Evolutionary conservation across 2,329 filamentous ascomycete genomes (phyloP), one percentile per base, ranked within the genome.

Genomic region (Diaporthe humulicola): DNA sequence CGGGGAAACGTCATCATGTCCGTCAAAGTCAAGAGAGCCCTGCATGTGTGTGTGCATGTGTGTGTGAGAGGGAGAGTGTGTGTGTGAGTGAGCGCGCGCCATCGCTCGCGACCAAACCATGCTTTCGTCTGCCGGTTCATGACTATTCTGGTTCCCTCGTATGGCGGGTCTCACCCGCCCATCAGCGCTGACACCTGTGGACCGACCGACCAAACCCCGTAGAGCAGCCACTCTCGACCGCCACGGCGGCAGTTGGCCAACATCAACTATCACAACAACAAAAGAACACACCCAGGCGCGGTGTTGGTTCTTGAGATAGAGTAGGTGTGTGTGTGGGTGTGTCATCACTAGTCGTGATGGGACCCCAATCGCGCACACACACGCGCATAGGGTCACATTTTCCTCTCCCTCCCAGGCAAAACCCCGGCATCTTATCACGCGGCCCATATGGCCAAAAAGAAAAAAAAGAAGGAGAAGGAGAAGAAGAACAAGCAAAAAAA

Each of bases 1-100:
- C 74, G 72, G 74, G 67, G 74, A 74, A 74, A 76, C 74, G 74
- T 76, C 74, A 76, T 76, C 66, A 33, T 38, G 58, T 5, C 36
- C 33, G 28, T 56, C 50, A 58, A 52, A 30, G 48, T 57, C 33
- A 36, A 50, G 57, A 70, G 30, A 45, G 42, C 30, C 42, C 33
- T 57, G 52, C 30, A 58, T 56, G 50, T 67, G 17, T 45, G 5
- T 25, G 22, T 45, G 42, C 19, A 15, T 19, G 52, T 56, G 52
- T 33, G 28, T 54, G 52, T 17, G 60, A 2, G 25, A 4, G 36
- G 40, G 19, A 14, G 36, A 28, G 36, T 61, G 57, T 57, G 17
- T 36, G 10, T 22, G 54, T 57, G 54, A 17, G 28, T 6, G 48
- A 9, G 56, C 25, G 25, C n/a, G 25, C n/a, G 36, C 57, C 3